phyloP scores from a whole-genome alignment of 805 yeast species.

The Blastobotrys attinorum region DNA sequence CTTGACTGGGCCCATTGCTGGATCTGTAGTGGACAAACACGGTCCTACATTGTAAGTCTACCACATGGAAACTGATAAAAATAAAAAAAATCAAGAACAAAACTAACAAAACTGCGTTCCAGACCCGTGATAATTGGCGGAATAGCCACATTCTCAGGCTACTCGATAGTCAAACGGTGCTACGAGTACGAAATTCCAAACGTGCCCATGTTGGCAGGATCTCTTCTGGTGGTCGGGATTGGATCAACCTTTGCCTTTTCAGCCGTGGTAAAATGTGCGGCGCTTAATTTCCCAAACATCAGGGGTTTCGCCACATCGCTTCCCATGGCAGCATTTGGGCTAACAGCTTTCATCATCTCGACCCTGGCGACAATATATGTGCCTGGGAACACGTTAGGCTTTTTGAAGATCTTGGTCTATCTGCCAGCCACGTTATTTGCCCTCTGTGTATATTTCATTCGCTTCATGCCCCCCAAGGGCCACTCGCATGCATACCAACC shows the following conservation, averaged over 20 bases:
- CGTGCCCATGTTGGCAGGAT: constrained; percentile 35
- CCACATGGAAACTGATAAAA: too few species aligned
- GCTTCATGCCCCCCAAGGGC: constrained; percentile 12
- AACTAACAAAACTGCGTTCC: constrained; percentile 10
- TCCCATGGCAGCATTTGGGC: constrained; percentile 67
- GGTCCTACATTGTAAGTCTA: constrained; percentile 38
- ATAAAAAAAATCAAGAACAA: too few species aligned
- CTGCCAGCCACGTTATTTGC: constrained; percentile 42
- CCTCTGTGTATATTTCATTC: constrained; percentile 11
- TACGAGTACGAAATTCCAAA: constrained; percentile 33
- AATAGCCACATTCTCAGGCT: constrained; percentile 43
- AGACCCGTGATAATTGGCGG: constrained; percentile 47
- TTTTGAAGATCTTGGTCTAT: constrained; percentile 40
- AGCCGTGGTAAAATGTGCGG: constrained; percentile 66
- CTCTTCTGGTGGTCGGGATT: constrained; percentile 50
- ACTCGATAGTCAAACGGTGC: constrained; percentile 45
- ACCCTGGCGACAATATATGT: constrained; percentile 43
- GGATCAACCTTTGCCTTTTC: constrained; percentile 64
- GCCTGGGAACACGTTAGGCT: constrained; percentile 51
- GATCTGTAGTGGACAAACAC: constrained; percentile 50
- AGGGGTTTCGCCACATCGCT: constrained; percentile 69
- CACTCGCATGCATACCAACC: neutral
- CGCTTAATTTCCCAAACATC: constrained; percentile 55
- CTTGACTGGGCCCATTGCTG: constrained; percentile 62
- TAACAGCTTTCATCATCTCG: constrained; percentile 63